Evolutionary conservation across 225 moss, liverwort and hornwort genomes (phyloP).

Genomic region (Lunularia cruciata): DNA sequence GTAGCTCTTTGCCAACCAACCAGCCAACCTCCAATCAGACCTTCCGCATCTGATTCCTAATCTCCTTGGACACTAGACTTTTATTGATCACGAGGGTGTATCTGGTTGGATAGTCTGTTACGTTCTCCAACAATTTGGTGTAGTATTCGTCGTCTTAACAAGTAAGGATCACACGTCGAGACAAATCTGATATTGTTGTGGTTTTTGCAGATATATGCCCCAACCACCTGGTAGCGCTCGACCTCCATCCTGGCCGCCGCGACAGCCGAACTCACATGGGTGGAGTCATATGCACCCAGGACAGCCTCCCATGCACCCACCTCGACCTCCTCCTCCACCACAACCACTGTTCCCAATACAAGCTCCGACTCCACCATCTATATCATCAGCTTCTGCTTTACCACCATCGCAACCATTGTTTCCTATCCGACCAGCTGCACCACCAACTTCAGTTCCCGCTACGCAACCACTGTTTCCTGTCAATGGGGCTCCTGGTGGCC

Average conservation of each 20-base stretch:
- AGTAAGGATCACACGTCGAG: too few species aligned
- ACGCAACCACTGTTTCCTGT: conserved; percentile 62
- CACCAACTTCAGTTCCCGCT: conserved; percentile 53
- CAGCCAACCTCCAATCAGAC: too few species aligned
- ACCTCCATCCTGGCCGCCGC: conserved; percentile 40
- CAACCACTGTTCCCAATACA: conserved; percentile 88
- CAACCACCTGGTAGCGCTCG: conserved; percentile 26
- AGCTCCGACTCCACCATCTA: conserved; percentile 47
- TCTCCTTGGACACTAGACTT: too few species aligned
- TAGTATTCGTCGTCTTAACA: too few species aligned
- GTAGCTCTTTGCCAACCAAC: too few species aligned
- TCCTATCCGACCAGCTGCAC: conserved; percentile 73
- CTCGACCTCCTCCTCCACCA: conserved; percentile 64
- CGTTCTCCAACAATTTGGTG: too few species aligned
- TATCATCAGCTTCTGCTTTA: conserved; percentile 28
- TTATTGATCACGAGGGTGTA: too few species aligned
- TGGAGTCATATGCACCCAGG: conserved; percentile 36
- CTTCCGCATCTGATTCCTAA: too few species aligned
- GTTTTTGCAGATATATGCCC: conserved; percentile 44
- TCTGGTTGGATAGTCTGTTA: too few species aligned
- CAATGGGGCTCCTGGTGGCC: conserved; percentile 51
- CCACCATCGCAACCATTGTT: conserved; percentile 70
- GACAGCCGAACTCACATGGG: conserved; percentile 35
- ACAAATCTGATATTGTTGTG: neutral
- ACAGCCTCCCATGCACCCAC: conserved; percentile 35